Base-by-base conservation (phyloP, 176 grass and related monocot species). In the Tillandsia leiboldiana region DNA sequence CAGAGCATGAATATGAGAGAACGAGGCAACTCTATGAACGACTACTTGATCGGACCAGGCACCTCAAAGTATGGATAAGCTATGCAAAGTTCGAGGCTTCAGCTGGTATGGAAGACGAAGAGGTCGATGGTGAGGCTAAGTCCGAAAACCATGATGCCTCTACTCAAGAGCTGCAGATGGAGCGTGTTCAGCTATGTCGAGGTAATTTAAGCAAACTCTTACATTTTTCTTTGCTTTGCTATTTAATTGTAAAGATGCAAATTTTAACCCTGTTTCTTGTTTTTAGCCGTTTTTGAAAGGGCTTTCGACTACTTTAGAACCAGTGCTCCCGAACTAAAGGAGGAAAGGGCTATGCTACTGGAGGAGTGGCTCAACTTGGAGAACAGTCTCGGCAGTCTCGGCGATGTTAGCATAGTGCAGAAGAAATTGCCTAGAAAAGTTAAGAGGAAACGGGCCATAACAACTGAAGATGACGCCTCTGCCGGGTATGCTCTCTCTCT, bases 281-380 rank as follows among this genome's bases (percentile, higher is more conserved):
- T 49, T 70, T 9, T 75, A 96, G 89, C 73, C 81, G 69, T 92
- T 42, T 97, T 97, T 77, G 84, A 90, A 75, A 85, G 79, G 68
- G 89, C 86, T 51, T 97, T 97, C 3, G 84, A 92, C 65, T 87
- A 92, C 75, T 90, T 85, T n/a, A 85, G 89, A 75, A 88, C 82
- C 12, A 83, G 67, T 70, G 89, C 83, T 14, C 77, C 89, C 50
- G 89, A 97, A 33, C 76, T 92, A 47, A 92, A 92, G 77, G 93
- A 92, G 77, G 93, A 97, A 82, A 92, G 93, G 76, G 86, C 86
- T 24, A 97, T 97, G 89, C 84, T 97, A 48, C 80, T 97, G 67
- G 93, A 97, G 72, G 93, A 97, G 26, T 97, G 89, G 93, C 66
- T 97, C 22, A 92, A 90, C 50, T 80, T 90, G 65, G 93, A 97